phyloP scores from a whole-genome alignment of 2,329 filamentous ascomycete genomes.

The Xylaria sp. region DNA sequence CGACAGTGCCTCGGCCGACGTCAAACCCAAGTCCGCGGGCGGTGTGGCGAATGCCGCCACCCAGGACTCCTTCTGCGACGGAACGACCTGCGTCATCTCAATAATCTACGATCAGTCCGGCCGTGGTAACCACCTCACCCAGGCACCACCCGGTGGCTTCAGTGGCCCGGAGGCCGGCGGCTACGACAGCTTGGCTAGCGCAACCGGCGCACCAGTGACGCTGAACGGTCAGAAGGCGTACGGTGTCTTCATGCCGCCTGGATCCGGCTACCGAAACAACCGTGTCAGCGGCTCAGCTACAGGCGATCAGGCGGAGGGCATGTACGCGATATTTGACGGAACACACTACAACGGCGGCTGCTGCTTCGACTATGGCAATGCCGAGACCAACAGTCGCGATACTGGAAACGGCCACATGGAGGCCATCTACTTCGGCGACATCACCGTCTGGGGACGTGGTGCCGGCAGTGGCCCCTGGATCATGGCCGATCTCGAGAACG shows the following conservation, averaged over 20 bases:
- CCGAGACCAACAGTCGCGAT: slow-evolving; percentile 46
- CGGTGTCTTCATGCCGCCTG: slow-evolving; percentile 57
- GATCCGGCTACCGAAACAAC: slow-evolving; percentile 60
- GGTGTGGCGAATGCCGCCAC: slow-evolving; percentile 56
- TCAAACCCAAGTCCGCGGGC: slow-evolving; percentile 50
- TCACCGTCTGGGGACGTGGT: slow-evolving; percentile 51
- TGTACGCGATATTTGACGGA: slow-evolving; percentile 56
- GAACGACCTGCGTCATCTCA: slow-evolving; percentile 58
- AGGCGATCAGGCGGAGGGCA: slow-evolving; percentile 52
- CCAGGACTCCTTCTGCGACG: slow-evolving; percentile 57
- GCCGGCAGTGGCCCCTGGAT: slow-evolving; percentile 58
- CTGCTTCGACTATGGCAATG: slow-evolving; percentile 56
- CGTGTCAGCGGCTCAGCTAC: slow-evolving; percentile 46
- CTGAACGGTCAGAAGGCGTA: slow-evolving; percentile 58
- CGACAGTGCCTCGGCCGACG: slow-evolving; percentile 42
- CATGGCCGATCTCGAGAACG: slow-evolving; percentile 65
- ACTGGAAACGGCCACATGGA: slow-evolving; percentile 64
- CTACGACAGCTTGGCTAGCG: slow-evolving; percentile 55
- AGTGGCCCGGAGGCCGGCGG: slow-evolving; percentile 51
- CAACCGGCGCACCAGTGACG: slow-evolving; percentile 55
- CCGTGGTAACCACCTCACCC: slow-evolving; percentile 55
- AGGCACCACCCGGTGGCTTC: slow-evolving; percentile 54
- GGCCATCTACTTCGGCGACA: slow-evolving; percentile 59
- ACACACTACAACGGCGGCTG: slow-evolving; percentile 54
- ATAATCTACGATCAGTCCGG: slow-evolving; percentile 64